Percentiles rank a stretch among this genome's conserved stretches.
These are phyloP conservation scores for Pythium aquatile DNA, from an alignment of 352 stramenopile genomes.

Conservation along the genomic window DNA sequence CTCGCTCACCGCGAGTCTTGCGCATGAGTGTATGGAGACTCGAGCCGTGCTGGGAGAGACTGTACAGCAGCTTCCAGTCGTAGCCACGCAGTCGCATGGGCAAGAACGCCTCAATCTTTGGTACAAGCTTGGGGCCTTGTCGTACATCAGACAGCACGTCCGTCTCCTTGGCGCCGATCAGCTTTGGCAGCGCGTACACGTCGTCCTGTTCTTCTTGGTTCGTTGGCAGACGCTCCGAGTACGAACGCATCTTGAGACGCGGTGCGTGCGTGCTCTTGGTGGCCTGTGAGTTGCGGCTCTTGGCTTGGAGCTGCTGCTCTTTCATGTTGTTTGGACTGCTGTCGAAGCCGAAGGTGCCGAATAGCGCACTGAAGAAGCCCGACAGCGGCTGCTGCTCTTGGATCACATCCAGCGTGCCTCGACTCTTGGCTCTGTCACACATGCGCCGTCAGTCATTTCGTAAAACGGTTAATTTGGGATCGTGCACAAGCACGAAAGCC, in stretches of 20 bases:
- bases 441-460: neutral
- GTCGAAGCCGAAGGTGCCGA: neutral
- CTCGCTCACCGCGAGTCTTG: conserved; percentile 34
- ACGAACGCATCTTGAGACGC: conserved; percentile 33
- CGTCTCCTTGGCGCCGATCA: conserved; percentile 43
- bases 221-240: conserved; percentile 31
- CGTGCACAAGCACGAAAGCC: neutral
- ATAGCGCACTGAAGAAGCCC: conserved; percentile 22
- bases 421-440: conserved; percentile 10
- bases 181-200: conserved; percentile 35
- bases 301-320: neutral
- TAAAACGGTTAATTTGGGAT: conserved; percentile 12
- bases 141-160: conserved; percentile 49
- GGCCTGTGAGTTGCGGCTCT: neutral
- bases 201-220: conserved; percentile 36
- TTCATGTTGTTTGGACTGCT: conserved; percentile 5
- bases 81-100: conserved; percentile 46
- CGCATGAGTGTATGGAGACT: conserved; percentile 61
- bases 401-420: conserved; percentile 17
- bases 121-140: conserved; percentile 44
- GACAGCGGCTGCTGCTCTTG: conserved; percentile 15
- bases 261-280: conserved; percentile 3
- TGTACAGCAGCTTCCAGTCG: conserved; percentile 71
- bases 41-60: conserved; percentile 59
- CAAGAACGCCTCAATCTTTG: conserved; percentile 60